These are phyloP conservation scores for Sphenostylis stenocarpa DNA, from an alignment of 306 rosid genomes.

Conservation along the genomic window DNA sequence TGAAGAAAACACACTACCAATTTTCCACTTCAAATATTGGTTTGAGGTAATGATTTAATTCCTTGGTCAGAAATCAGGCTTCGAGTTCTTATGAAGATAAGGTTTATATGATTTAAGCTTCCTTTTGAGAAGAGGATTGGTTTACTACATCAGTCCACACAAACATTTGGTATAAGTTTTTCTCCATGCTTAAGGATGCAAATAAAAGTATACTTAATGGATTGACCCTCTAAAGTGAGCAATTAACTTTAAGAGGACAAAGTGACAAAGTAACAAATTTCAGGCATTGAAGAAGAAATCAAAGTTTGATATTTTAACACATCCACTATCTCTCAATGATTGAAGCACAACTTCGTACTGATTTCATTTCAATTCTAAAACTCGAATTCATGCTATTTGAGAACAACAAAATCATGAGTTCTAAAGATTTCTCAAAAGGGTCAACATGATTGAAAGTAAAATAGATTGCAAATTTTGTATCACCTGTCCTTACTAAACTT, in stretches of 20 bases:
- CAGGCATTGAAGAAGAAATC: background rate
- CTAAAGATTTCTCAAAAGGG: background rate
- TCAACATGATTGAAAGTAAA: background rate
- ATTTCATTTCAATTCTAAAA: conserved; percentile 7
- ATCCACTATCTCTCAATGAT: background rate
- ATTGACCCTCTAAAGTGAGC: background rate
- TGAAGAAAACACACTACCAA: background rate
- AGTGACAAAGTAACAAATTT: background rate
- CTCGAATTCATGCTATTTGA: background rate
- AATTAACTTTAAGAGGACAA: background rate
- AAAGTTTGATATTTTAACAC: background rate
- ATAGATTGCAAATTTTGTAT: conserved; percentile 30
- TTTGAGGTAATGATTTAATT: conserved; percentile 1
- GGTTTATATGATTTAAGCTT: background rate
- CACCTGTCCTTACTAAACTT: conserved; percentile 90
- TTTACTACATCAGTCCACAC: conserved; percentile 9
- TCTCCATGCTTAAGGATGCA: conserved; percentile 4
- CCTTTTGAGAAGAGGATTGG: background rate
- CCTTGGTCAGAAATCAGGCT: background rate
- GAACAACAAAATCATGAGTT: conserved; percentile 10
- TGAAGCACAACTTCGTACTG: background rate
- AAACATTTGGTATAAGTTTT: background rate
- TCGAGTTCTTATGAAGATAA: background rate
- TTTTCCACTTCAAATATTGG: conserved; percentile 10
- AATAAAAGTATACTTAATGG: background rate